Percentiles rank a stretch among this genome's conserved stretches.
Conservation (phyloP, 1,139 yeast species). For the Saccharomycopsis hybrid region DNA sequence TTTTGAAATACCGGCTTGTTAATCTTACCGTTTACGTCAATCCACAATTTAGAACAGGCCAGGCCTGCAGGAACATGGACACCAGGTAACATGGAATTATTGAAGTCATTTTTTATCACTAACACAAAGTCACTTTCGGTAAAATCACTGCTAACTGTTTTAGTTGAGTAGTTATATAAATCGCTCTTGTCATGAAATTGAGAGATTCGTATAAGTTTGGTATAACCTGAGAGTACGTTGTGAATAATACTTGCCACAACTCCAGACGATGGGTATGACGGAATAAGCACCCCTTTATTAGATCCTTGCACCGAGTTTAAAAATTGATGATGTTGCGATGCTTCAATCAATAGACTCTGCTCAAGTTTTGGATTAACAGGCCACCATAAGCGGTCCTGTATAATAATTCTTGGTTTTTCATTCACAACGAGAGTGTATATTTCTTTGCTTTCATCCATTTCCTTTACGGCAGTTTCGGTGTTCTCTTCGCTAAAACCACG, state of each 20-base stretch:
- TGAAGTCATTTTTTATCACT: slow-evolving; percentile 11
- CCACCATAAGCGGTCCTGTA: slow-evolving; percentile 24
- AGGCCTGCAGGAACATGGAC: slow-evolving; percentile 59
- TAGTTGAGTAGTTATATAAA: slow-evolving; percentile 10
- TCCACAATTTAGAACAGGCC: slow-evolving; percentile 70
- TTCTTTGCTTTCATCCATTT: slow-evolving; percentile 48
- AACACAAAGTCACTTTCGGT: slow-evolving; percentile 10
- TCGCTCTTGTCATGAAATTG: slow-evolving; percentile 29
- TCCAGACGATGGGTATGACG: slow-evolving; percentile 51
- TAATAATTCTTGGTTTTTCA: slow-evolving; percentile 42
- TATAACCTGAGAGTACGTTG: slow-evolving; percentile 32
- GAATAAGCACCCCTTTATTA: slow-evolving; percentile 48
- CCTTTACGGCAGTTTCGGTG: slow-evolving; percentile 45
- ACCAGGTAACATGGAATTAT: slow-evolving; percentile 21
- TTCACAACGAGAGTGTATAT: slow-evolving; percentile 45
- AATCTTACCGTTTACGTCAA: slow-evolving; percentile 56
- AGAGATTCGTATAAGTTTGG: too few relatives aligned
- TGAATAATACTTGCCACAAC: slow-evolving; percentile 42
- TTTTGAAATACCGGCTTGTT: slow-evolving; percentile 55
- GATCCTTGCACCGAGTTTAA: slow-evolving; percentile 35
- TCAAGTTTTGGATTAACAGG: slow-evolving; percentile 25
- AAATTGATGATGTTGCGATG: slow-evolving; percentile 40
- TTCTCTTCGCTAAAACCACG: slow-evolving; percentile 37
- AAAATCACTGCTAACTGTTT: slow-evolving; percentile 12
- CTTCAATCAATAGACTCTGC: slow-evolving; percentile 31